Evolutionary conservation across 2,329 filamentous ascomycete species (phyloP).

Genomic region (Aureobasidium subglaciale): DNA sequence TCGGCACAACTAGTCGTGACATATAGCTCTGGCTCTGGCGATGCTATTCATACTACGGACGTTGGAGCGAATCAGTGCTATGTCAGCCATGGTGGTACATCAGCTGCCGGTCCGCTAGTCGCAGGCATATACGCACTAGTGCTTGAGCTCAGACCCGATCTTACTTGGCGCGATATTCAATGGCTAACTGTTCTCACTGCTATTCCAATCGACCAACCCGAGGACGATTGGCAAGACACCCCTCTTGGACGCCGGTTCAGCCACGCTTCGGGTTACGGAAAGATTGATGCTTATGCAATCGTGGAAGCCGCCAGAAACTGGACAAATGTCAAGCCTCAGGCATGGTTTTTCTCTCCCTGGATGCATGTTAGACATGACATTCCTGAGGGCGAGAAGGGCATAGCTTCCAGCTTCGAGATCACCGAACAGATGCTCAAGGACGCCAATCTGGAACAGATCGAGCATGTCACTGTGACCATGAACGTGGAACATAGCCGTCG

Average conservation of each 20-base stretch:
- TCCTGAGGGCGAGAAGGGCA: conserved; percentile 73
- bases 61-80: conserved; percentile 77
- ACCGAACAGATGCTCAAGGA: conserved; percentile 71
- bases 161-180: conserved; percentile 92
- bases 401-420: conserved; percentile 74
- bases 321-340: conserved; percentile 85
- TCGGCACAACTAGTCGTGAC: conserved; percentile 93
- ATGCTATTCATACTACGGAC: conserved; percentile 94
- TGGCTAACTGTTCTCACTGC: conserved; percentile 83
- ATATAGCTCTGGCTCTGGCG: conserved; percentile 83
- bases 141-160: conserved; percentile 73
- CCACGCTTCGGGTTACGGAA: conserved; percentile 92
- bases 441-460: conserved; percentile 77
- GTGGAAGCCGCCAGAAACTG: conserved; percentile 82
- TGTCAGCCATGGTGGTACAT: conserved; percentile 82
- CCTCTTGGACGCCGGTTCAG: conserved; percentile 79
- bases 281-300: conserved; percentile 79
- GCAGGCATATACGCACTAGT: conserved; percentile 88
- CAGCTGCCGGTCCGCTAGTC: conserved; percentile 85
- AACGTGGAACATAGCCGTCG: conserved; percentile 82
- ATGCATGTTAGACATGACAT: conserved; percentile 79
- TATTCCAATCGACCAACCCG: conserved; percentile 66
- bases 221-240: conserved; percentile 74
- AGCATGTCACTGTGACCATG: conserved; percentile 97
- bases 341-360: conserved; percentile 93